These are phyloP conservation scores for Acer yangbiense DNA, from an alignment of 345 rosid genomes.

Conservation along the genomic window DNA sequence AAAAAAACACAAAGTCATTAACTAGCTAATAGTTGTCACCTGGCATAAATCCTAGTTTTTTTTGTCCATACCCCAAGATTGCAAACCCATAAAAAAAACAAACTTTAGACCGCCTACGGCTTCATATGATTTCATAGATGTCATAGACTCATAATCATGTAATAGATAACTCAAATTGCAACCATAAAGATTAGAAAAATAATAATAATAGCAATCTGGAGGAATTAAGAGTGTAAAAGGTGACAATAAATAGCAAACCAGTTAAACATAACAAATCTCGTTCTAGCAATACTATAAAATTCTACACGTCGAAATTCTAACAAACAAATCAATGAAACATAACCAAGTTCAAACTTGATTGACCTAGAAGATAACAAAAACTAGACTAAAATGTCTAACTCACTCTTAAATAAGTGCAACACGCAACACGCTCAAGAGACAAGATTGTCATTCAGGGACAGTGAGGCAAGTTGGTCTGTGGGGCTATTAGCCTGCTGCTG, in stretches of 20 bases:
- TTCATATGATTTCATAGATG: no score
- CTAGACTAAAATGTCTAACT: not conserved
- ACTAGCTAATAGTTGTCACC: no score
- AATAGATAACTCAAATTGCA: no score
- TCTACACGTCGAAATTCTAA: not conserved
- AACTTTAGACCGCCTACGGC: no score
- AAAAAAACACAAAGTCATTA: no score
- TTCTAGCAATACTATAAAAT: not conserved
- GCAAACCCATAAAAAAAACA: no score
- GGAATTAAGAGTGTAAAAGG: no score
- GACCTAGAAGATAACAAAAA: slow-evolving; percentile 4
- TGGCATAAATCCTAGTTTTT: no score
- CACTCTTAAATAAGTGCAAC: not conserved
- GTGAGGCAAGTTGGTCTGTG: slow-evolving; percentile 57
- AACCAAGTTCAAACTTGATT: not conserved
- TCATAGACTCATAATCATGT: no score
- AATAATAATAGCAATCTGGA: no score
- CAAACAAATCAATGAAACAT: not conserved
- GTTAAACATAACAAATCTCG: not conserved
- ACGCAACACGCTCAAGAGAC: slow-evolving; percentile 31
- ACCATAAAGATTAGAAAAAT: no score
- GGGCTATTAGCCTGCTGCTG: slow-evolving; percentile 50
- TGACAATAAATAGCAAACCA: not conserved
- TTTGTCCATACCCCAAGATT: no score
- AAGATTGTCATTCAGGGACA: slow-evolving; percentile 61